phyloP scores from a whole-genome alignment of 129 eudicot genomes.

The Flaveria ramosissima region DNA sequence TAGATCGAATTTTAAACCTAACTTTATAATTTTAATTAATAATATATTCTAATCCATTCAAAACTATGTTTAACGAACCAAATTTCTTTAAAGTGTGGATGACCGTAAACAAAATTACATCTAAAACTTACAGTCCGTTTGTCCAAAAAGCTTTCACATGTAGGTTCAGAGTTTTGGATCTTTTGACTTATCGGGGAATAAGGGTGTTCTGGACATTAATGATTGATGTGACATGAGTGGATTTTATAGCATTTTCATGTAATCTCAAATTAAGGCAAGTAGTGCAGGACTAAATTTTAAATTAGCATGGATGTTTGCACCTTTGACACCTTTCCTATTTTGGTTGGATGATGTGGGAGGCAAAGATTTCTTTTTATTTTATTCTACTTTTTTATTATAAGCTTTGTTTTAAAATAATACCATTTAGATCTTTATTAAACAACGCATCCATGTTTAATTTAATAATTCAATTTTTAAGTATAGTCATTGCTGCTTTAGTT shows the following conservation, averaged over 20 bases:
- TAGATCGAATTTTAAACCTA: too few relatives aligned
- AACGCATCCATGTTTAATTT: background rate
- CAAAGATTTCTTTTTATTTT: constrained; percentile 30
- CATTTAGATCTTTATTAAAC: background rate
- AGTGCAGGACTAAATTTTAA: constrained; percentile 11
- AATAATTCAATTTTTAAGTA: too few relatives aligned
- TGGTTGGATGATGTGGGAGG: constrained; percentile 45
- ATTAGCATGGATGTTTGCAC: constrained; percentile 30
- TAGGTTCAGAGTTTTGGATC: background rate
- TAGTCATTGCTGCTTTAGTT: too few relatives aligned
- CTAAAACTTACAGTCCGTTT: too few relatives aligned
- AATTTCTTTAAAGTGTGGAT: too few relatives aligned
- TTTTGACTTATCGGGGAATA: background rate
- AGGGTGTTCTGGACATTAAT: constrained; percentile 22
- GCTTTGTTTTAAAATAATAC: background rate
- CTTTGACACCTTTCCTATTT: constrained; percentile 39
- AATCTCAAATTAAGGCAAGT: constrained; percentile 34
- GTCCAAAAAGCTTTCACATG: background rate
- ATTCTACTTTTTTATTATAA: background rate
- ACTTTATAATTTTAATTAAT: too few relatives aligned
- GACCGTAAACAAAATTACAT: too few relatives aligned
- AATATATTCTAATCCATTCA: too few relatives aligned
- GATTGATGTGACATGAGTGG: constrained; percentile 23
- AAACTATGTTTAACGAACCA: too few relatives aligned
- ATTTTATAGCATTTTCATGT: constrained; percentile 13